Evolutionary conservation across 352 stramenopile species (phyloP), one percentile per base, ranked within the genome.

Genomic region (Globisporangium paddicum): DNA sequence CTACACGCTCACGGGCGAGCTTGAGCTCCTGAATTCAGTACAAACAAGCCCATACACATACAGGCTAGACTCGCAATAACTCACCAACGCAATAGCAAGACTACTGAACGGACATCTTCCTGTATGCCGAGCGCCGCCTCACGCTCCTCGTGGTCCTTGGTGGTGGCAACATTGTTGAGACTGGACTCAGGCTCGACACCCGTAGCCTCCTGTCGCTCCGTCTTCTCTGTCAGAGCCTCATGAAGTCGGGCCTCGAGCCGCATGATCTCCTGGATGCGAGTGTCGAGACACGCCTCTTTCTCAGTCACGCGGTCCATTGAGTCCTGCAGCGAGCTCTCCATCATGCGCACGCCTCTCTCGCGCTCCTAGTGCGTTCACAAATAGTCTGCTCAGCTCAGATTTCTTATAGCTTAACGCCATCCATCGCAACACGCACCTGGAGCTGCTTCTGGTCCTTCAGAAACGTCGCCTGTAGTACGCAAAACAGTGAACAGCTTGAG

Each of bases 171-270:
- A 58, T 60, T 66, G 14, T 53, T 21, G 14, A 4, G 18, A 18
- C 19, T 26, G n/a, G 32, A 2, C 16, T 64, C 50, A 9, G 45
- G 40, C 6, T 60, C 18, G 42, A 35, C 21, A 6, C 25, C 8
- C 11, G 57, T 35, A 8, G 32, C 21, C 5, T 57, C 41, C 47
- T 67, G 51, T 48, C 63, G 53, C 14, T 64, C n/a, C n/a, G n/a
- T 32, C 28, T 32, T 52, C 28, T 64, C 23, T 28, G 37, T n/a
- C 7, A 83, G 62, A 5, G 71, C 73, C 0, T 83, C 63, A n/a
- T 82, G 71, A 4, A 82, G 48, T n/a, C 75, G 71, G 6, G 62
- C 32, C 58, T 86, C 75, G 8, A 86, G 62, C 1, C 60, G 55
- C 35, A 67, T 68, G 35, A 86, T 75, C 26, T 82, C 64, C 19